Percentiles rank a stretch among this genome's conserved stretches.
Conservation (phyloP, 495 filamentous ascomycete species). For the Penicillium cosmopolitanum region DNA sequence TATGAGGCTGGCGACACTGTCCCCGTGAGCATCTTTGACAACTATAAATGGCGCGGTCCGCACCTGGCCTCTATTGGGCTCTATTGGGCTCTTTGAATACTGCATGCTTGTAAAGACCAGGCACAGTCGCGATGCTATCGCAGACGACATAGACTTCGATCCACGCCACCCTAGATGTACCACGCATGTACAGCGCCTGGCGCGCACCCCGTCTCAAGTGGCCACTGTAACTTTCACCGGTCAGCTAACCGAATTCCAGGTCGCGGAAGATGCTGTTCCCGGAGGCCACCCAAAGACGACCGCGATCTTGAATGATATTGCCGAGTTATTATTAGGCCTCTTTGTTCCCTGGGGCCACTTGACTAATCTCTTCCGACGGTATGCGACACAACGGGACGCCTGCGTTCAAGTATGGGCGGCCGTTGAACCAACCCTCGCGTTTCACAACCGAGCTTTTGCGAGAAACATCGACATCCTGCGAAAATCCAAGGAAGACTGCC, state of each 20-base stretch:
- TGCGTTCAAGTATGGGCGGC: not conserved
- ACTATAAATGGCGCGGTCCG: not conserved
- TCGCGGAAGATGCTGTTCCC: not conserved
- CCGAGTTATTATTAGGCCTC: not conserved
- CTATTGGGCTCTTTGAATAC: not conserved
- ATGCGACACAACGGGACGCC: too few relatives aligned
- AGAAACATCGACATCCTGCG: conserved; percentile 14
- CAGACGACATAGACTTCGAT: not conserved
- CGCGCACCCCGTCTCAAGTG: not conserved
- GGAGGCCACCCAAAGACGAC: not conserved
- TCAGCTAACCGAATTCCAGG: not conserved
- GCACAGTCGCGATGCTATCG: not conserved
- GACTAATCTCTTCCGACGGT: not conserved
- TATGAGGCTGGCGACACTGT: not conserved
- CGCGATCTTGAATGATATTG: not conserved
- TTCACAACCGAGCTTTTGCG: conserved; percentile 12
- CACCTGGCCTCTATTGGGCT: not conserved
- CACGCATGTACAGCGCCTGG: not conserved
- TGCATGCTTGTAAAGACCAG: not conserved
- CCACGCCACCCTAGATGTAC: not conserved
- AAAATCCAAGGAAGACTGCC: conserved; percentile 11
- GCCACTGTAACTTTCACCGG: not conserved
- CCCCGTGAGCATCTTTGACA: not conserved
- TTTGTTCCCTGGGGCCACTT: not conserved
- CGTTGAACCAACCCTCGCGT: conserved; percentile 12